Percentiles rank a stretch among this genome's conserved stretches.
Conservation (phyloP, 2,329 filamentous ascomycete genomes). For the Trichoderma brevicompactum region DNA sequence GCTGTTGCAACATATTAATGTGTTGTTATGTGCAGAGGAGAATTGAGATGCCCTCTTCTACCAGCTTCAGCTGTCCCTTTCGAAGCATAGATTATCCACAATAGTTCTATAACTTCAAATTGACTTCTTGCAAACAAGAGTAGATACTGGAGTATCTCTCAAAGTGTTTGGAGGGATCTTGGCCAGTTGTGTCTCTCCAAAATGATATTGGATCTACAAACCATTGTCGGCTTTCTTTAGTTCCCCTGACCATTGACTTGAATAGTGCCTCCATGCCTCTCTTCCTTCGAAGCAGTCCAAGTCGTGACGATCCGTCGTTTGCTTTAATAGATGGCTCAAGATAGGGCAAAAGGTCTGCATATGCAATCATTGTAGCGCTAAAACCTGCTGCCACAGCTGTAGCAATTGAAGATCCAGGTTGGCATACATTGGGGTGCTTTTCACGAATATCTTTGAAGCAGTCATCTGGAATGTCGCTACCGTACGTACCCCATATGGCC, state of each 20-base stretch:
- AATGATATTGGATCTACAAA: slow-evolving; percentile 2
- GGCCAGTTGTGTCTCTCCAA: not conserved
- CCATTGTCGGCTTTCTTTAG: not conserved
- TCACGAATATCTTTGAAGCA: not conserved
- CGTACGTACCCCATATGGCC: slow-evolving; percentile 8
- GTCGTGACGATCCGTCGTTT: not conserved
- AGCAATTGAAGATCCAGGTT: slow-evolving; percentile 30
- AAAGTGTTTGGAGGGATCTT: not conserved
- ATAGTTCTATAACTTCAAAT: not conserved
- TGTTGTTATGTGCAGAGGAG: too few species aligned
- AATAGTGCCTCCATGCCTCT: slow-evolving; percentile 1
- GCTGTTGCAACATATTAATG: too few species aligned
- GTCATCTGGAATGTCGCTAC: not conserved
- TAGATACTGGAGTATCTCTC: not conserved
- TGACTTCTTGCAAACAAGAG: not conserved
- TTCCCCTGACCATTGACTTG: not conserved
- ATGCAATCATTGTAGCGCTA: slow-evolving; percentile 19
- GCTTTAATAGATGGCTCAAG: not conserved
- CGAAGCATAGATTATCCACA: too few species aligned
- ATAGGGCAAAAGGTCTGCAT: not conserved
- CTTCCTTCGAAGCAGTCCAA: not conserved
- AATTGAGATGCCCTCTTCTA: too few species aligned
- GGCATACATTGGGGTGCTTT: not conserved
- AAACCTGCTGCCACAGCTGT: slow-evolving; percentile 31
- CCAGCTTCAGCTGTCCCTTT: too few species aligned